Percentiles rank a stretch among this genome's conserved stretches.
These are phyloP conservation scores for Pleurotus eryngii DNA, from an alignment of 768 basidiomycete species.

Conservation along the genomic window DNA sequence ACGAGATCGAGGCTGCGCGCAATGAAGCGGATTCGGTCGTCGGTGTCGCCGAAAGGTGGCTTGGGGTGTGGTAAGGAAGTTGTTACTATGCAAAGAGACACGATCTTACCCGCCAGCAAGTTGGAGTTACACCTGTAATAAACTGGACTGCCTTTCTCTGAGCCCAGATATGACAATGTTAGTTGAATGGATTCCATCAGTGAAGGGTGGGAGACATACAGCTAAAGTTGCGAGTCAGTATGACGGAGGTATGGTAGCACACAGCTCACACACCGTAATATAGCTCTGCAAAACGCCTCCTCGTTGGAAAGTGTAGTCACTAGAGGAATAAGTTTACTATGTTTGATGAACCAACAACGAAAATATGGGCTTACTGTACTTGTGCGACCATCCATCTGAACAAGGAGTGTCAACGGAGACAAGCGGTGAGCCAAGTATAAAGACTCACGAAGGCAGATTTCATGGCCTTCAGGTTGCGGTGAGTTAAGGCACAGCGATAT, in stretches of 20 bases:
- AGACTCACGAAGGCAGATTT: conserved; percentile 57
- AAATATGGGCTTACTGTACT: conserved; percentile 38
- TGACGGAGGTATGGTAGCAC: not conserved
- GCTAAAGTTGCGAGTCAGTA: not conserved
- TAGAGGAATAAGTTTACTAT: conserved; percentile 13
- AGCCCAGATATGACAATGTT: not conserved
- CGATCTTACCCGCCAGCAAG: conserved; percentile 52
- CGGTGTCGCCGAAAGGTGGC: conserved; percentile 68
- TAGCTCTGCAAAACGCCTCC: conserved; percentile 75
- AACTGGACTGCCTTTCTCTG: conserved; percentile 55
- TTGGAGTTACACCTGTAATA: conserved; percentile 52
- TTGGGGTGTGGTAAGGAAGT: conserved; percentile 12
- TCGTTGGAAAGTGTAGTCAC: conserved; percentile 60
- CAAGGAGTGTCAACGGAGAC: not conserved
- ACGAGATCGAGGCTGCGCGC: conserved; percentile 63
- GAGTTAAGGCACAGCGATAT: not conserved
- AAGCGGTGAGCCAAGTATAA: not conserved
- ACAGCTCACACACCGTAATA: conserved; percentile 54
- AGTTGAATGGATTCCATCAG: not conserved
- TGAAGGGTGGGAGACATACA: not conserved
- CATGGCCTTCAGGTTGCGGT: conserved; percentile 36
- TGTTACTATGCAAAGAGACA: not conserved
- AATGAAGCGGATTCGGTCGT: conserved; percentile 74
- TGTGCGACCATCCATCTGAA: conserved; percentile 53
- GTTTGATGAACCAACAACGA: not conserved